Evolutionary conservation across 2,329 filamentous ascomycete species (phyloP).

Genomic region (Parafenestella ontariensis): DNA sequence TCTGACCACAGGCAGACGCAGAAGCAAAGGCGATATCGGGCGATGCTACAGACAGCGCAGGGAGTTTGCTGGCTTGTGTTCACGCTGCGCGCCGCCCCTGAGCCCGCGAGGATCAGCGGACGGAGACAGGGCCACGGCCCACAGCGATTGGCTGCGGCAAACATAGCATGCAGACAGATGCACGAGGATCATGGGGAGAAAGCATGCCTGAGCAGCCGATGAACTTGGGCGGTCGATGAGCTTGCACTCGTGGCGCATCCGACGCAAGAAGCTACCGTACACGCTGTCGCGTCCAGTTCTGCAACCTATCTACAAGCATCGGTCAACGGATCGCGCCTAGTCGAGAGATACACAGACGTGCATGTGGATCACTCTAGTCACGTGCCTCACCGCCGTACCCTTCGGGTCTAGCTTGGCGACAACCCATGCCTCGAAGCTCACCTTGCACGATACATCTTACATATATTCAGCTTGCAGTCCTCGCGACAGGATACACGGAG

Average conservation of each 20-base stretch:
- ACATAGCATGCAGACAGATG: constrained; percentile 11
- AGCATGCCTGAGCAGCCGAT: too few species aligned
- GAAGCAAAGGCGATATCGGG: constrained; percentile 3
- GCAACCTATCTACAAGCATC: not conserved
- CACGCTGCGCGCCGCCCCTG: constrained; percentile 18
- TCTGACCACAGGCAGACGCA: not conserved
- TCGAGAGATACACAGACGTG: not conserved
- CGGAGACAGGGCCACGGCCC: constrained; percentile 6
- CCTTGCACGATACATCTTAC: not conserved
- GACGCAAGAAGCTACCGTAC: not conserved
- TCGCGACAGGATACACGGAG: not conserved
- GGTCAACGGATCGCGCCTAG: not conserved
- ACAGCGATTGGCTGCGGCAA: constrained; percentile 19
- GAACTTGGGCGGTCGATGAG: not conserved
- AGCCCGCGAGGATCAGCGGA: constrained; percentile 19
- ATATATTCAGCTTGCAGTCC: not conserved
- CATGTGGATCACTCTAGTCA: not conserved
- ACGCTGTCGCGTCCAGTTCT: not conserved
- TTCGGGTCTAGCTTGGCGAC: constrained; percentile 17
- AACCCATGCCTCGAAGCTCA: constrained; percentile 4
- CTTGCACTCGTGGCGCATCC: not conserved
- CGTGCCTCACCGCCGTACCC: constrained; percentile 23
- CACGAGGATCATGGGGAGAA: constrained; percentile 1
- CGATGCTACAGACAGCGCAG: constrained; percentile 4
- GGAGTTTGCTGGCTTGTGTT: not conserved